Conservation (phyloP, 768 basidiomycete species). For the Coprinellus aureogranulatus region DNA sequence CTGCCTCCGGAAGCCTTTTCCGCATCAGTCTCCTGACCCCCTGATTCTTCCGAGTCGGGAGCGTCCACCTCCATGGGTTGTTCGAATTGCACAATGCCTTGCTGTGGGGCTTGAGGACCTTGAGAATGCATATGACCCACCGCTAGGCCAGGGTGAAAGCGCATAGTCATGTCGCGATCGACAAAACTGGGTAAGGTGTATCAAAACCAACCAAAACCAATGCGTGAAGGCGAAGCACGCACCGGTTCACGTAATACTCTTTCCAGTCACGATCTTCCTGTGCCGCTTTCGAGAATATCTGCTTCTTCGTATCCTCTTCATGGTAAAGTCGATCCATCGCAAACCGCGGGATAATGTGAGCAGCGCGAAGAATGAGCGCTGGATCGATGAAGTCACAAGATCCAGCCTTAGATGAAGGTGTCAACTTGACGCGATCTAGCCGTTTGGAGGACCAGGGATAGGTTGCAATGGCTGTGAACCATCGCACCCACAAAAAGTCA, state of each 20-base stretch:
- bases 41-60: too few species aligned
- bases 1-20: too few species aligned
- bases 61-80: too few species aligned
- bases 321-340: not conserved
- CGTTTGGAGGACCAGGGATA: not conserved
- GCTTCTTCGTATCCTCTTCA: not conserved
- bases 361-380: not conserved
- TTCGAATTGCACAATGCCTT: too few species aligned
- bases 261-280: not conserved
- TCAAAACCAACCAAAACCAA: too few species aligned
- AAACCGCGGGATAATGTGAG: constrained; percentile 2
- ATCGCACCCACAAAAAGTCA: not conserved
- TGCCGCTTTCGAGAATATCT: not conserved
- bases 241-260: constrained; percentile 3
- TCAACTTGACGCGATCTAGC: not conserved
- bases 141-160: not conserved
- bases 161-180: constrained; percentile 1
- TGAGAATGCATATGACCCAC: not conserved
- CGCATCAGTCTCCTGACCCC: too few species aligned
- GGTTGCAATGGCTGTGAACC: not conserved
- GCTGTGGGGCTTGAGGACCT: too few species aligned
- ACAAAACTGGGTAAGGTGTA: not conserved
- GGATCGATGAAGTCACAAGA: constrained; percentile 1
- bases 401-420: not conserved
- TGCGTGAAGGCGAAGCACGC: too few species aligned